A percentile compares a stretch with the other conserved stretches of the same genome.
phyloP scores from a whole-genome alignment of 2,329 filamentous ascomycete genomes.

The Claviceps spartinae region DNA sequence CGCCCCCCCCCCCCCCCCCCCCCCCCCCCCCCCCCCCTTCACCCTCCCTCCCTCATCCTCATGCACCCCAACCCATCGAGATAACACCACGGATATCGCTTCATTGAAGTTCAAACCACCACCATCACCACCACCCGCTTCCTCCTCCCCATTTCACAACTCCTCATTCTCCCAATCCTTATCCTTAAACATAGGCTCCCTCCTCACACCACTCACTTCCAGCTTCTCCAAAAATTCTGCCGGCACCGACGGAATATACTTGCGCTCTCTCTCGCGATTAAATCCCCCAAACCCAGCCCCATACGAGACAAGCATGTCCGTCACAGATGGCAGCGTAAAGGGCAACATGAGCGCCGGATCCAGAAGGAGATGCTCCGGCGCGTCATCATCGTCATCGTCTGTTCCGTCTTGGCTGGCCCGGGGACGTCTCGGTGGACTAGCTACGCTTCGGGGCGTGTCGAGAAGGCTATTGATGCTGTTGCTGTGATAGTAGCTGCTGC shows the following conservation, averaged over 20 bases:
- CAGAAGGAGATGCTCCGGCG: constrained; percentile 62
- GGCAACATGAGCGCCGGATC: constrained; percentile 88
- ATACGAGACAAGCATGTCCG: constrained; percentile 93
- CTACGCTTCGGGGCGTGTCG: constrained; percentile 27
- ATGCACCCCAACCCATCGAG: no score
- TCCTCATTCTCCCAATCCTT: constrained; percentile 57
- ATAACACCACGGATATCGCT: no score
- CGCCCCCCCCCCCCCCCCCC: no score
- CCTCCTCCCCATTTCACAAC: constrained; percentile 20
- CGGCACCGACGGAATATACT: constrained; percentile 91
- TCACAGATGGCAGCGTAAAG: constrained; percentile 88
- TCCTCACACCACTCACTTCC: constrained; percentile 45
- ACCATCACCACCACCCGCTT: not conserved
- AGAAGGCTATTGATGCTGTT: constrained; percentile 19
- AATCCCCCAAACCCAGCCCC: constrained; percentile 88
- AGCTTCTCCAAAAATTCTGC: constrained; percentile 85
- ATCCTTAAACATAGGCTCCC: constrained; percentile 45
- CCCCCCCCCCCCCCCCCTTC: no score
- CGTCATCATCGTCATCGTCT: constrained; percentile 45
- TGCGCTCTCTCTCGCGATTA: constrained; percentile 80
- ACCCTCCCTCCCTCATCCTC: no score
- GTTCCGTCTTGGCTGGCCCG: constrained; percentile 18
- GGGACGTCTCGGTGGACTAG: constrained; percentile 21
- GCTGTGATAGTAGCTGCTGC: not conserved
- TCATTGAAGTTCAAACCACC: not conserved